Percentiles rank a stretch among this genome's conserved stretches.
phyloP scores from a whole-genome alignment of 306 rosid species.

The Mimosa bimucronata region DNA sequence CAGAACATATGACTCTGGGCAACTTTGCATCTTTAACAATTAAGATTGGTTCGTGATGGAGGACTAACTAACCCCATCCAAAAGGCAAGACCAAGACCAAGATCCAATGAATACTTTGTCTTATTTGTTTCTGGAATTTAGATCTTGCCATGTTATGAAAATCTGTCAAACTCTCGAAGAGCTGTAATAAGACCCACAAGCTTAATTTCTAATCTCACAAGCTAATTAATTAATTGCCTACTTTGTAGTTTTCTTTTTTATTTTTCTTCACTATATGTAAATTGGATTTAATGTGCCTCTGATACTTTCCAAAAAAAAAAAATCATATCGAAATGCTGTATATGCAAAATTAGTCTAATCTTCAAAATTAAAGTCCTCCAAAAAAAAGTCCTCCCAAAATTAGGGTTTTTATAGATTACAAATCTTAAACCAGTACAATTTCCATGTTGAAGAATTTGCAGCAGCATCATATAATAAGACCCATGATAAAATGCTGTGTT shows the following conservation, averaged over 20 bases:
- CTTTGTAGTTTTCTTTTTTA: not conserved
- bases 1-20: not conserved
- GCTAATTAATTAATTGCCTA: not conserved
- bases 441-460: too few relatives aligned
- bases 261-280: not conserved
- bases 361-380: too few relatives aligned
- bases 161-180: not conserved
- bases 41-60: not conserved
- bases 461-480: too few relatives aligned
- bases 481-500: too few relatives aligned
- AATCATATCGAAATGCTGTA: too few relatives aligned
- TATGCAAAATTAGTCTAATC: too few relatives aligned
- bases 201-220: not conserved
- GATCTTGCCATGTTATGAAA: not conserved
- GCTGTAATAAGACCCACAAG: not conserved
- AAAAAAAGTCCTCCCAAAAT: too few relatives aligned
- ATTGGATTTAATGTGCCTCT: not conserved
- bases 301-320: not conserved
- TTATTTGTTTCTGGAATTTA: not conserved
- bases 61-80: not conserved
- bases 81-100: not conserved
- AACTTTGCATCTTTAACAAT: not conserved
- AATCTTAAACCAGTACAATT: too few relatives aligned
- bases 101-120: not conserved
- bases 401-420: too few relatives aligned